A percentile compares a stretch with the other conserved stretches of the same genome.
Conservation (phyloP, 768 basidiomycete genomes). For the Pilatotrama ljubarskyi region DNA sequence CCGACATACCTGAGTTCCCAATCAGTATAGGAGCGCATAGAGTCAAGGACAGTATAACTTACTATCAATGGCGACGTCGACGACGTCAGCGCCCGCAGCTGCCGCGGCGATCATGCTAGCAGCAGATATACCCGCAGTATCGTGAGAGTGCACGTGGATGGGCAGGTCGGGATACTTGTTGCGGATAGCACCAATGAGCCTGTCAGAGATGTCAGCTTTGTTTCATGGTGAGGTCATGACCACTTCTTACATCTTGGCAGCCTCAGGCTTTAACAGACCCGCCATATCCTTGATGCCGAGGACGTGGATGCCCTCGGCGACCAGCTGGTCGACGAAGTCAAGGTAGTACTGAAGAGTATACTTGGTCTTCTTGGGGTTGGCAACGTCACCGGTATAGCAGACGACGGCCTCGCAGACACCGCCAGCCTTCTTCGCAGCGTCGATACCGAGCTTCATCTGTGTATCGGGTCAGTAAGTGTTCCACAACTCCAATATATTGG, state of each 20-base stretch:
- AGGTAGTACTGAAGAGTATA: slow-evolving; percentile 98
- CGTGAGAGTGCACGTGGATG: slow-evolving; percentile 99
- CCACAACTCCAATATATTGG: not conserved
- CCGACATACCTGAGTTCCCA: slow-evolving; percentile 82
- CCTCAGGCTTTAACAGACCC: slow-evolving; percentile 91
- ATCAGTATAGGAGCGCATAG: not conserved
- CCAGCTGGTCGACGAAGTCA: slow-evolving; percentile 91
- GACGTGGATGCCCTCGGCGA: slow-evolving; percentile 93
- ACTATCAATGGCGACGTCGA: slow-evolving; percentile 99
- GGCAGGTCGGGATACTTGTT: slow-evolving; percentile 96
- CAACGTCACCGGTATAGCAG: slow-evolving; percentile 98
- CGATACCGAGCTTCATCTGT: slow-evolving; percentile 96
- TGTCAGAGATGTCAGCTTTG: slow-evolving; percentile 30
- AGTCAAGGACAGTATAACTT: slow-evolving; percentile 32
- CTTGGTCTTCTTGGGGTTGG: slow-evolving; percentile 91
- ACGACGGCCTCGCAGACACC: slow-evolving; percentile 97
- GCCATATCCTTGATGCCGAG: slow-evolving; percentile 99
- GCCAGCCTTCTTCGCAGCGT: slow-evolving; percentile 99
- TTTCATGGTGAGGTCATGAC: not conserved
- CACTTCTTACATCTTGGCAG: slow-evolving; percentile 75
- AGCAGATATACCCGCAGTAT: slow-evolving; percentile 96
- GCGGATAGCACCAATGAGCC: slow-evolving; percentile 92
- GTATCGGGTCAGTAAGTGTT: slow-evolving; percentile 13
- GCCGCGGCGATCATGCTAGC: slow-evolving; percentile 98
- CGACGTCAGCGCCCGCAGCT: slow-evolving; percentile 95